Base-by-base conservation (phyloP, 2,329 filamentous ascomycete genomes). In the Aspergillus proliferans region DNA sequence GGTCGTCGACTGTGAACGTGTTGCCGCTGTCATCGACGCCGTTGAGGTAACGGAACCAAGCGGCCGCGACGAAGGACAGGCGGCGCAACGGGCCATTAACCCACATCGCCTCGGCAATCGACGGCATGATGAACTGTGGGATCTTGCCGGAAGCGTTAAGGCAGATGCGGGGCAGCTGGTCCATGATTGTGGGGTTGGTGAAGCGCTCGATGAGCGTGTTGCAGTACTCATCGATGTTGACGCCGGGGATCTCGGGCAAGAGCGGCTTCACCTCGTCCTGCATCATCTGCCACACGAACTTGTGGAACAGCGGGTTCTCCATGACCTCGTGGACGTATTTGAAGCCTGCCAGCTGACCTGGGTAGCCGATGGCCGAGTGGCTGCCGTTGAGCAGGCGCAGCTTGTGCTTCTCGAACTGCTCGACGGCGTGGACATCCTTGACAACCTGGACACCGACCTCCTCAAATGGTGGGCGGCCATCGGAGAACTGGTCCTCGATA, bases 341-440 rank as follows among this genome's bases (percentile, higher is more conserved):
- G 67, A 78, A 79, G 51, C 76, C 76, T 1, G 76, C 75, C 39
- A 79, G 66, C 52, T 76, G 73, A 41, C 74, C 76, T 0, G 74
- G 68, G 65, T 79, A 79, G 14, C 74, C 73, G 47, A 79, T 70
- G 47, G 76, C 74, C 0, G 76, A 77, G 70, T 79, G 76, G 46
- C 71, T 74, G 51, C 72, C 76, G 59, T 79, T 79, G 50, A 79
- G 73, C 48, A 79, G 71, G 15, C 76, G 76, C 34, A 79, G 74
- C 70, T 79, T 79, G 70, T 79, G 76, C 69, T 75, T 78, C 70
- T 79, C 76, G 53, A 78, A 79, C 59, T 76, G 63, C 65, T 79
- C 76, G 24, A 79, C 76, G 12, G 73, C 71, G 57, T 76, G 68
- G n/a, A 78, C 74, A 47, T 76, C 66, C 49, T 70, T 65, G 54